phyloP scores from a whole-genome alignment of 768 basidiomycete genomes.

The Pulveroboletus sp. region DNA sequence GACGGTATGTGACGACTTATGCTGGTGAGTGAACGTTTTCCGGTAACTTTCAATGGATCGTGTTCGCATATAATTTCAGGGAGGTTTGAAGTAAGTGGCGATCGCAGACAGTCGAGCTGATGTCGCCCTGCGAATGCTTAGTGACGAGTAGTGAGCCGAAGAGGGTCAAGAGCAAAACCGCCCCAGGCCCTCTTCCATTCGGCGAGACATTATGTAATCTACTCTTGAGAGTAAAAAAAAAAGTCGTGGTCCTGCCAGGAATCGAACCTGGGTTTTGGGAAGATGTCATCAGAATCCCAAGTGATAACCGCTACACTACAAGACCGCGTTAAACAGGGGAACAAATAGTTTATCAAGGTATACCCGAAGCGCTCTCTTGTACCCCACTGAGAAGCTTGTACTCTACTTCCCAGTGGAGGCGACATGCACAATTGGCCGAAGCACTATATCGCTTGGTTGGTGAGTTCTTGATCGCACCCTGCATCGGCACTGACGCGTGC shows the following conservation, averaged over 20 bases:
- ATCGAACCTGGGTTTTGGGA: slow-evolving; percentile 27
- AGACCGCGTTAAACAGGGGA: background rate
- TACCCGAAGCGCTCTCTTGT: no score
- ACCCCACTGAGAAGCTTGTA: no score
- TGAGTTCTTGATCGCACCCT: no score
- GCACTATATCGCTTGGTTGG: no score
- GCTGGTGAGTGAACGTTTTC: slow-evolving; percentile 32
- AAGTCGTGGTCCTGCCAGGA: slow-evolving; percentile 21
- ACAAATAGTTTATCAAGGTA: background rate
- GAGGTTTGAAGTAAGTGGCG: slow-evolving; percentile 6
- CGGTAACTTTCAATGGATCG: slow-evolving; percentile 40
- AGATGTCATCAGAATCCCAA: slow-evolving; percentile 24
- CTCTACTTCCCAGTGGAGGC: no score
- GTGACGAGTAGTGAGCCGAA: slow-evolving; percentile 1
- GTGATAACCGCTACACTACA: slow-evolving; percentile 30
- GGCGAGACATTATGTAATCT: slow-evolving; percentile 5
- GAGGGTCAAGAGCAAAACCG: background rate
- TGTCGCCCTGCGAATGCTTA: slow-evolving; percentile 12
- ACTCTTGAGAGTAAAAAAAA: background rate
- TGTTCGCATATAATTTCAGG: slow-evolving; percentile 62
- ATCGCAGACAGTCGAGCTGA: slow-evolving; percentile 21
- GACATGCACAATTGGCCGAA: no score
- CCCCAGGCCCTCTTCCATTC: background rate
- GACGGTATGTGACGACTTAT: slow-evolving; percentile 24
- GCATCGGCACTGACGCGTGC: no score